Base-by-base conservation (phyloP, 2,329 filamentous ascomycete species). In the Sclerotinia nivalis region DNA sequence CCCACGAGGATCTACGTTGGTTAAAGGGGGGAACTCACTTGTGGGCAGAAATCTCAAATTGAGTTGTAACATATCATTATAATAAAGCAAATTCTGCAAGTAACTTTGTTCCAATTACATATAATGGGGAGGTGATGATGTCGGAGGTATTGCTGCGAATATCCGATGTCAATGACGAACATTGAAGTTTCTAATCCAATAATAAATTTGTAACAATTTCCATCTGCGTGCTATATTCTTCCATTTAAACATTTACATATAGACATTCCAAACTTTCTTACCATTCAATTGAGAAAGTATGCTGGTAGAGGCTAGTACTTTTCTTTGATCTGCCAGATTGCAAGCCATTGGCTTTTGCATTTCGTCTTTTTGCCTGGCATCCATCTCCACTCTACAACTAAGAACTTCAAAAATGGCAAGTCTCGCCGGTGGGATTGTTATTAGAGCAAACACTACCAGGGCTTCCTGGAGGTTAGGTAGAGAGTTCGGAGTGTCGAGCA, bases 321-420 rank as follows among this genome's bases (percentile, higher is more conserved):
- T 69, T 65, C 67, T 69, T 65, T 65, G 50, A 69, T 50, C 67
- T 65, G 45, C 34, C 25, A 31, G 31, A 20, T 64, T 59, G 75
- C 73, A 70, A 73, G 73, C 75, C 75, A 71, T 37, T 67, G 73
- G 75, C 75, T 74, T 74, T 74, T 71, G 74, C 72, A 58, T 45
- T 66, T 66, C 45, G 66, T 60, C 50, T 68, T 58, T 59, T 55
- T 43, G 47, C 31, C 49, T 55, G 28, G 37, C 25, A 69, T 54
- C 31, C 15, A 60, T 49, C 37, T 56, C n/a, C 49, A 34, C 31
- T 25, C 66, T 61, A 15, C 40, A 25, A 45, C n/a, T 50, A 45
- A 37, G 13, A 45, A 60, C 50, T n/a, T 47, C 18, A 45, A 50
- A 72, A 40, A 77, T 78, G 76, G 71, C 73, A 54, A 66, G 70